Conservation (phyloP, 768 basidiomycete species). For the Rhodotorula taiwanensis region DNA sequence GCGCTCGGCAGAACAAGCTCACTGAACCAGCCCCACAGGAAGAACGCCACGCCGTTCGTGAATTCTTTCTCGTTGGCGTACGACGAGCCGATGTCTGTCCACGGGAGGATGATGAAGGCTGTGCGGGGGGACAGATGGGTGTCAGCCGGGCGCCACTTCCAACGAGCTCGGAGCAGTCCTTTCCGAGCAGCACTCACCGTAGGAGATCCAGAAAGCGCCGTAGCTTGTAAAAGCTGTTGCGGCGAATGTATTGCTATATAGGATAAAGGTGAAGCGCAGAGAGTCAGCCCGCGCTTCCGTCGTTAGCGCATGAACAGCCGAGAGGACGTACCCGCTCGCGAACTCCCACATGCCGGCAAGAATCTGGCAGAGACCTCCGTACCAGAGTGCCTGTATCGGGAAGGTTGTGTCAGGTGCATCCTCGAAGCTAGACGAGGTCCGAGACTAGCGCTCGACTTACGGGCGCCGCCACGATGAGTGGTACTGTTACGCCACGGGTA, state of each 20-base stretch:
- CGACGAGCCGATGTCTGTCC: conserved; percentile 56
- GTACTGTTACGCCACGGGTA: conserved; percentile 33
- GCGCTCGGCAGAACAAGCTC: background rate
- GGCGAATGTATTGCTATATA: conserved; percentile 45
- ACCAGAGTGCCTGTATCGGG: background rate
- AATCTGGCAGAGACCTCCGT: conserved; percentile 36
- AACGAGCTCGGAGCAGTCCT: too few relatives aligned
- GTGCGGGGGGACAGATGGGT: too few relatives aligned
- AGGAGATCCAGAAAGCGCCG: conserved; percentile 76
- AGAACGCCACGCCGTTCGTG: conserved; percentile 59
- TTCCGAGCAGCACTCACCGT: too few relatives aligned
- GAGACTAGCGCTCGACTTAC: conserved; percentile 1
- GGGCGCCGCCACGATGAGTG: conserved; percentile 32
- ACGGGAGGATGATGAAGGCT: conserved; percentile 65
- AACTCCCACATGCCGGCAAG: conserved; percentile 45
- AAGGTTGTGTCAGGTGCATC: too few relatives aligned
- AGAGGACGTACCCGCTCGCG: conserved; percentile 41
- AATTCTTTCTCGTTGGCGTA: conserved; percentile 51
- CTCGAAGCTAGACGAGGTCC: too few relatives aligned
- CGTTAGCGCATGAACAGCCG: too few relatives aligned
- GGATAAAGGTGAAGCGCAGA: background rate
- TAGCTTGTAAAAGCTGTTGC: conserved; percentile 62
- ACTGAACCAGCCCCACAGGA: conserved; percentile 41
- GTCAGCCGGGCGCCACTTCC: too few relatives aligned
- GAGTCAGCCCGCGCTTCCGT: too few relatives aligned